Evolutionary conservation across 2,329 filamentous ascomycete species (phyloP), one percentile per base, ranked within the genome.

Genomic region (Trichothecium sympodiale): DNA sequence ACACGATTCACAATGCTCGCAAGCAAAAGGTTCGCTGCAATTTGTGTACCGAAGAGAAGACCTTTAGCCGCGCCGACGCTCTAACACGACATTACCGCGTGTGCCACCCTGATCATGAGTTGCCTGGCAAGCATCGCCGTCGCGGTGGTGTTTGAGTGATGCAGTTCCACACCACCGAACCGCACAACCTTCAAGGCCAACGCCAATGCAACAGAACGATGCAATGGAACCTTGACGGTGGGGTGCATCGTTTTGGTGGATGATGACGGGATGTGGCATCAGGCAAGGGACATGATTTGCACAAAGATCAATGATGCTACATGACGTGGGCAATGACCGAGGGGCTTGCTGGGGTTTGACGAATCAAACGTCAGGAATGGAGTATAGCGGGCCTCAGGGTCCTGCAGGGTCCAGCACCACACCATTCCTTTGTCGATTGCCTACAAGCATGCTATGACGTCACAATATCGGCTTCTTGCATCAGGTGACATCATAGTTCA

Each of bases 1-100:
- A 95, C 46, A 96, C 91, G 0, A 96, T 96, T 44, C 91, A 96
- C 70, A 95, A 95, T 49, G 80, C 79, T 1, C 78, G 84, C 49
- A 95, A 95, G 68, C 80, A 88, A 57, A 96, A 96, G 65, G 87
- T 95, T 7, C 80, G 86, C 31, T 98, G 91, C 59, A 79, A 88
- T 43, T 64, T 94, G 33, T 98, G 91, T 61, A 87, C 84, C 2
- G 88, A 96, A 50, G 89, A 96, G 53, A 96, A 96, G 71, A 93
- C 86, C 0, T 98, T 98, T 53, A 94, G 87, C 48, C 78, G 91
- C 39, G 91, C 89, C 44, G 91, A 98, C 63, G 91, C 91, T 2
- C 69, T 96, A 33, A 96, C 89, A 12, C 71, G 91, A 41, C 91
- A 98, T 55, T 93, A 94, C 71, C 78, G 87, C 26, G 88, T 95